Conservation (phyloP, 495 filamentous ascomycete species). For the Talaromyces stipitatus region DNA sequence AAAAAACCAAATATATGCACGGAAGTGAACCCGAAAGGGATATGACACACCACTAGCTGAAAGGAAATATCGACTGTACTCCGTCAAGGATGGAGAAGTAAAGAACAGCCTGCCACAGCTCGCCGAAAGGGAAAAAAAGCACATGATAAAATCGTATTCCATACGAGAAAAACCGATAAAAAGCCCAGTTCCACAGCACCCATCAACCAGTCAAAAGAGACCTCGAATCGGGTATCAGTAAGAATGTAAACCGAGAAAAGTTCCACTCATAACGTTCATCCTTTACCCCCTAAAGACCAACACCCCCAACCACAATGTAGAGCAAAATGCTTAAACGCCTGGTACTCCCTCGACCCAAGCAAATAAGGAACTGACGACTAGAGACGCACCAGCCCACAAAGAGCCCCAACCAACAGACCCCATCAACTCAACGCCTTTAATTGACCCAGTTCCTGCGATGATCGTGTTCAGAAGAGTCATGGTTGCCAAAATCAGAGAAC, state of each 20-base stretch:
- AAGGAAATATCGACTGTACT: neutral
- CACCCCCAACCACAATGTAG: neutral
- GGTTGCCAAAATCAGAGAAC: constrained; percentile 54
- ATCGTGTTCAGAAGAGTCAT: constrained; percentile 55
- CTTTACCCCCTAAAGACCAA: neutral
- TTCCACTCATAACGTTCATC: neutral
- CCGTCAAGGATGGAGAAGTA: neutral
- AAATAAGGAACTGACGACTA: constrained; percentile 51
- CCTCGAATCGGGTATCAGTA: neutral
- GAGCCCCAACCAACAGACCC: constrained; percentile 64
- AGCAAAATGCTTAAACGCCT: constrained; percentile 21
- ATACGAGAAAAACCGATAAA: too few relatives aligned
- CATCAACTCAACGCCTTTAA: constrained; percentile 57
- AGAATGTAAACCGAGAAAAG: neutral
- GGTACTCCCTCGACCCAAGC: constrained; percentile 51
- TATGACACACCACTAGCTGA: neutral
- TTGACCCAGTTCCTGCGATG: constrained; percentile 50
- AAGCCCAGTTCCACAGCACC: too few relatives aligned
- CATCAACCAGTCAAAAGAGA: neutral
- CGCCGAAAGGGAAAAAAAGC: neutral
- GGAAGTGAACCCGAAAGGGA: neutral
- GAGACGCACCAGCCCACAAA: constrained; percentile 58
- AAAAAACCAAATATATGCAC: neutral
- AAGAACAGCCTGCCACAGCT: neutral
- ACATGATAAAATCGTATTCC: neutral